Conservation (phyloP, 208 protist species). For the Crithidia brevicula region DNA sequence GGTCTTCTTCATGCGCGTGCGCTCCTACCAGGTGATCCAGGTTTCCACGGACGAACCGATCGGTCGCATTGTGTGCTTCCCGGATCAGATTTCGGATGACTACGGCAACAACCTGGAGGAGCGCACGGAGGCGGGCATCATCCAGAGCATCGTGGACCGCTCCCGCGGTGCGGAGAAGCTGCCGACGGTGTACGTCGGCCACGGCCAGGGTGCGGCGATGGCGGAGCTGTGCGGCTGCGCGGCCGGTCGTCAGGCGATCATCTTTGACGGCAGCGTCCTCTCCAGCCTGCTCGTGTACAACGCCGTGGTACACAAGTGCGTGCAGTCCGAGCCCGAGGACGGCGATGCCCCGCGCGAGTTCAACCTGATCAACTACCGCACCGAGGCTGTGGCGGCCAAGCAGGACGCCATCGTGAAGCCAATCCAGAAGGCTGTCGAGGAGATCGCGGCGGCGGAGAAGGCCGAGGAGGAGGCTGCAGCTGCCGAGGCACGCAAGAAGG, state of each 20-base stretch:
- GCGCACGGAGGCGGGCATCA: conserved; percentile 44
- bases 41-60: conserved; percentile 36
- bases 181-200: conserved; percentile 55
- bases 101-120: conserved; percentile 71
- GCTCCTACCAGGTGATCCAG: conserved; percentile 42
- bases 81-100: conserved; percentile 56
- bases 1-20: conserved; percentile 52
- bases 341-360: conserved; percentile 17
- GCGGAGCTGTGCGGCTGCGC: conserved; percentile 46
- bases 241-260: conserved; percentile 32
- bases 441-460: conserved; percentile 26
- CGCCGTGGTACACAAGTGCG: conserved; percentile 34
- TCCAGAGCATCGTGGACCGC: conserved; percentile 31
- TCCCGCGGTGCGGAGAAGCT: conserved; percentile 15
- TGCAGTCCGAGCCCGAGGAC: conserved; percentile 30
- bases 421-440: conserved; percentile 7
- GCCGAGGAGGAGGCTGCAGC: conserved; percentile 7
- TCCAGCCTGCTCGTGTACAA: conserved; percentile 43
- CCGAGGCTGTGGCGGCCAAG: conserved; percentile 17
- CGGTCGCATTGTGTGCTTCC: conserved; percentile 46
- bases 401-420: conserved; percentile 17
- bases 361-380: conserved; percentile 41
- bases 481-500: conserved; percentile 2
- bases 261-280: conserved; percentile 50
- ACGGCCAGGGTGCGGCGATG: conserved; percentile 49